Evolutionary conservation across 208 protist genomes (phyloP), one percentile per base, ranked within the genome.

Genomic region (Acanthamoeba divionensis): DNA sequence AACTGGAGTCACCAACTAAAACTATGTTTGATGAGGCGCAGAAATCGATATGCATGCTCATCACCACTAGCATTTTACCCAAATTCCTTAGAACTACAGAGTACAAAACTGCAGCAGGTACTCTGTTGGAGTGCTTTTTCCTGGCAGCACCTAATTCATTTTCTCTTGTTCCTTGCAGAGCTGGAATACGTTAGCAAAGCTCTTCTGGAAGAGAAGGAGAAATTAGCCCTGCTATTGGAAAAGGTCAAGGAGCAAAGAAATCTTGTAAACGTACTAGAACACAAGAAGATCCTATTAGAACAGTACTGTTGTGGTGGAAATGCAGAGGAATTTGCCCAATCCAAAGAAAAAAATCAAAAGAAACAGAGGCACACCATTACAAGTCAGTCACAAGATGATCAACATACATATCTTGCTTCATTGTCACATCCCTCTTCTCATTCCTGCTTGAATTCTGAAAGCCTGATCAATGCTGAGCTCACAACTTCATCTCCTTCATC

Each of bases 301-400:
- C 73, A 83, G 47, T 83, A 62, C 48, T 83, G 47, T 33, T 12
- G 18, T 52, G n/a, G n/a, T n/a, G n/a, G n/a, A n/a, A n/a, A n/a
- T n/a, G n/a, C n/a, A n/a, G n/a, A n/a, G n/a, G n/a, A n/a, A n/a
- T n/a, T n/a, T n/a, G n/a, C n/a, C n/a, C n/a, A n/a, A n/a, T n/a
- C n/a, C n/a, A n/a, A n/a, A n/a, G n/a, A n/a, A n/a, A n/a, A n/a
- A 83, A 83, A 47, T 83, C 63, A 41, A 52, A 83, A 60, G 47
- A n/a, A 1, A 24, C 73, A 12, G 73, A 47, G 15, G 73, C 73
- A 26, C 31, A 83, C 10, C 48, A 65, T 33, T 44, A 18, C 24
- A 7, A 38, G 73, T 83, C 5, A 47, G 73, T 26, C 15, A 24
- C 18, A 57, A 57, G 52, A 15, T 15, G n/a, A 15, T 57, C 18